These are phyloP conservation scores for Leptographium radiaticola DNA, from an alignment of 2,329 filamentous ascomycete genomes.

Conservation along the genomic window DNA sequence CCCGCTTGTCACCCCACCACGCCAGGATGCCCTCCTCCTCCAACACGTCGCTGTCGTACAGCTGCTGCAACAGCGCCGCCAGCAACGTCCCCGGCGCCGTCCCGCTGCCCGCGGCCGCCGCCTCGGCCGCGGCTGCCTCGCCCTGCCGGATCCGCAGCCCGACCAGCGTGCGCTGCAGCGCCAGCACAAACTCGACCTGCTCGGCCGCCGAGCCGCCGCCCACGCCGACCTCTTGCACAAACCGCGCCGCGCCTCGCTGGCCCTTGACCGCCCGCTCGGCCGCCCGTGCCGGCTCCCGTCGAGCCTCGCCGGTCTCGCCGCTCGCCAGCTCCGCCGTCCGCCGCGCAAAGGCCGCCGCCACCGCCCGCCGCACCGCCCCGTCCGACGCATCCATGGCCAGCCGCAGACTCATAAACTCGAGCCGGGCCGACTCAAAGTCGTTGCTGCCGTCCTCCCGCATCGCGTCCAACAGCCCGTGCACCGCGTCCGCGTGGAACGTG, in stretches of 20 bases:
- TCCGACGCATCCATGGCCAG: conserved; percentile 86
- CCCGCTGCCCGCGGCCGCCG: conserved; percentile 31
- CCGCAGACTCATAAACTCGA: conserved; percentile 88
- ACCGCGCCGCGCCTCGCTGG: conserved; percentile 36
- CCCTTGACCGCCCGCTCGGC: conserved; percentile 47
- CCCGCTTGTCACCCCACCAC: conserved; percentile 74
- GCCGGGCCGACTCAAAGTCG: conserved; percentile 69
- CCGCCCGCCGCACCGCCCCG: conserved; percentile 72
- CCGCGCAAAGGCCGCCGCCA: conserved; percentile 75
- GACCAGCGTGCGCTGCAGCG: conserved; percentile 68
- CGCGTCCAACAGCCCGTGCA: conserved; percentile 74
- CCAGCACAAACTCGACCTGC: conserved; percentile 73
- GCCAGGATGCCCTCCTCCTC: conserved; percentile 78
- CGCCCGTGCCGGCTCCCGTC: conserved; percentile 48
- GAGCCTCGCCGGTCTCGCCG: conserved; percentile 49
- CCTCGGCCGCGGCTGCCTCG: background rate
- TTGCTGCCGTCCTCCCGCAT: conserved; percentile 58
- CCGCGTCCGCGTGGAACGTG: conserved; percentile 77
- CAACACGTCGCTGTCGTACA: conserved; percentile 73
- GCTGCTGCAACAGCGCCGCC: conserved; percentile 65
- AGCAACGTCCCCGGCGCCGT: conserved; percentile 47
- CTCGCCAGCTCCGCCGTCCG: conserved; percentile 58
- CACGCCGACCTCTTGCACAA: conserved; percentile 29
- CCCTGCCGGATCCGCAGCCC: conserved; percentile 25
- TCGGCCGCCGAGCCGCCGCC: conserved; percentile 47